These are phyloP conservation scores for Alnus rubra DNA, from an alignment of 306 rosid species.

Conservation along the genomic window DNA sequence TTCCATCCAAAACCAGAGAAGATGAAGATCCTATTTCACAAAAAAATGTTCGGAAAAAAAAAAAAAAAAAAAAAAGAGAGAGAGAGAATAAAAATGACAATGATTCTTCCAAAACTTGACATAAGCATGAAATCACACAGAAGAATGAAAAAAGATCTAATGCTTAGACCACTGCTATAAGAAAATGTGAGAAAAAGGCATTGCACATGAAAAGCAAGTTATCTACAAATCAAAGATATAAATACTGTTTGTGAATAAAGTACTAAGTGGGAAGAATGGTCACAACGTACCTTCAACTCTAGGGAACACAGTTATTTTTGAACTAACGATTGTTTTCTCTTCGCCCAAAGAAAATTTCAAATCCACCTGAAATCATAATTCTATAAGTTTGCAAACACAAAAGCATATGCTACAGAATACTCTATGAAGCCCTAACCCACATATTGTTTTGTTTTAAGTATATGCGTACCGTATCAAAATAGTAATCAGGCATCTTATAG, in stretches of 20 bases:
- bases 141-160: neutral
- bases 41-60: conserved; percentile 2
- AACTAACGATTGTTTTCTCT: conserved; percentile 77
- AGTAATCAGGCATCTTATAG: conserved; percentile 88
- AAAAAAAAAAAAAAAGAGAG: neutral
- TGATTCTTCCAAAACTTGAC: neutral
- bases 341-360: conserved; percentile 80
- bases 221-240: conserved; percentile 20
- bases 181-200: neutral
- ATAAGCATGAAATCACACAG: neutral
- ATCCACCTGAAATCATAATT: conserved; percentile 60
- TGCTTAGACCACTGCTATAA: neutral
- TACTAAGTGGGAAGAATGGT: conserved; percentile 15
- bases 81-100: conserved; percentile 4
- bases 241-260: conserved; percentile 20
- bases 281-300: conserved; percentile 61
- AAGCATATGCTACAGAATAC: neutral
- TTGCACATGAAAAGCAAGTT: conserved; percentile 6
- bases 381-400: conserved; percentile 21
- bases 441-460: conserved; percentile 22
- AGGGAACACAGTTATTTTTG: conserved; percentile 78
- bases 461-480: conserved; percentile 70
- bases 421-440: conserved; percentile 23
- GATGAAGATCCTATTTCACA: conserved; percentile 60
- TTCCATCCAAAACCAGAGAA: conserved; percentile 79